Percentiles rank a stretch among this genome's conserved stretches.
Evolutionary conservation across 1,139 yeast species (phyloP).

Genomic region (Taiozyma sp.): DNA sequence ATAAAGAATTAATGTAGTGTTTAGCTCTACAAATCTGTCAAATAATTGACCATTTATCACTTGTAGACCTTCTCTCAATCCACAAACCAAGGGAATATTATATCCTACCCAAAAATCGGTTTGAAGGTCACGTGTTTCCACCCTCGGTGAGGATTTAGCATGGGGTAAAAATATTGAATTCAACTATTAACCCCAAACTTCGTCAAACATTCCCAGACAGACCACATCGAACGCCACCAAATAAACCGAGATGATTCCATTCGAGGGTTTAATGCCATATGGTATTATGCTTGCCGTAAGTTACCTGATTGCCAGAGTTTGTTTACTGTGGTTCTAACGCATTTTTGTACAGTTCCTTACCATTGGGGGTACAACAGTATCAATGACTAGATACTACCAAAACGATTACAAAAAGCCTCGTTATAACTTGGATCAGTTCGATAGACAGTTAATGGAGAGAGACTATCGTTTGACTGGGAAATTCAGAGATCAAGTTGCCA

Average conservation of each 20-base stretch:
- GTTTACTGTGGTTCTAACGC: neutral
- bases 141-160: neutral
- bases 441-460: slow-evolving; percentile 46
- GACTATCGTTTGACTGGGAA: slow-evolving; percentile 74
- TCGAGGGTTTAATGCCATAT: slow-evolving; percentile 66
- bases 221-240: neutral
- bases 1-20: neutral
- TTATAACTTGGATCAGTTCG: slow-evolving; percentile 56
- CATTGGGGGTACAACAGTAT: slow-evolving; percentile 46
- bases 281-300: slow-evolving; percentile 53
- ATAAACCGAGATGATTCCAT: slow-evolving; percentile 50
- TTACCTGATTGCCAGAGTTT: slow-evolving; percentile 4
- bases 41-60: neutral
- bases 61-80: too few species aligned
- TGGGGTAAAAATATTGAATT: neutral
- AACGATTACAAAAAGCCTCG: slow-evolving; percentile 52
- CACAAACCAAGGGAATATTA: neutral
- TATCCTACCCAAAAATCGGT: too few species aligned
- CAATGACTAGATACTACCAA: slow-evolving; percentile 41
- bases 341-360: slow-evolving; percentile 34
- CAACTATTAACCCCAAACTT: neutral
- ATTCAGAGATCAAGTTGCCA: slow-evolving; percentile 62
- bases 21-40: neutral
- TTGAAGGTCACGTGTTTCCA: neutral
- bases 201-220: neutral